Evolutionary conservation across 2,329 filamentous ascomycete species (phyloP).

Genomic region (Lomentospora prolificans): DNA sequence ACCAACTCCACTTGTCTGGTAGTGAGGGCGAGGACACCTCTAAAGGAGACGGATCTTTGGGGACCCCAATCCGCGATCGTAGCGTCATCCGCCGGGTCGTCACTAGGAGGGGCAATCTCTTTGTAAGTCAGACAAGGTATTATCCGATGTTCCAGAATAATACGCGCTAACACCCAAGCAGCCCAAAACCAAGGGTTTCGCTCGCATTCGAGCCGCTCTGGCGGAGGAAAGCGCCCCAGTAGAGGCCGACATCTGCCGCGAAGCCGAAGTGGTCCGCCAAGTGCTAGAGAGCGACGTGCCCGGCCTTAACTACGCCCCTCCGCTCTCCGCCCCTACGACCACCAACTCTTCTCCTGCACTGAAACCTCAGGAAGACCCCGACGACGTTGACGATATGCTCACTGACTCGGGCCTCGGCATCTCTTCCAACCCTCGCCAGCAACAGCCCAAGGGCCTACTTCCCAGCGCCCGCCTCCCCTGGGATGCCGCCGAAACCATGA

Average conservation of each 20-base stretch:
- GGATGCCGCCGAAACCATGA: slow-evolving; percentile 7
- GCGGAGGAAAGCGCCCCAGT: slow-evolving; percentile 80
- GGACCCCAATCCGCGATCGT: slow-evolving; percentile 41
- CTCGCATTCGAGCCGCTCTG: slow-evolving; percentile 80
- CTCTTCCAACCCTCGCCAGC: slow-evolving; percentile 16
- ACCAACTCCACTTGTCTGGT: slow-evolving; percentile 73
- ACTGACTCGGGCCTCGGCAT: slow-evolving; percentile 37
- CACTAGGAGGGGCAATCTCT: slow-evolving; percentile 75
- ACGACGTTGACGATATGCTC: slow-evolving; percentile 65
- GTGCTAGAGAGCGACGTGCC: slow-evolving; percentile 81
- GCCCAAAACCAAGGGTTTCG: slow-evolving; percentile 96
- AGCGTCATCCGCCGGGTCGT: slow-evolving; percentile 76
- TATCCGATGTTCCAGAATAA: neutral
- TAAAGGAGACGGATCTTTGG: slow-evolving; percentile 32
- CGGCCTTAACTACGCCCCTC: slow-evolving; percentile 24
- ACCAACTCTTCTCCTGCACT: slow-evolving; percentile 61
- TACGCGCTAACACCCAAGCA: slow-evolving; percentile 28
- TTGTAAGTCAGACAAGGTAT: slow-evolving; percentile 46
- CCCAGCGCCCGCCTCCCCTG: slow-evolving; percentile 9
- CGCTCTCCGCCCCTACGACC: slow-evolving; percentile 41
- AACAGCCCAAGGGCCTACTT: slow-evolving; percentile 5
- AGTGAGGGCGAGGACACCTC: slow-evolving; percentile 56
- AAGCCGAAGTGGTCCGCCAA: slow-evolving; percentile 92
- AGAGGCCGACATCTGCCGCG: slow-evolving; percentile 78
- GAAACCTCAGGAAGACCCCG: slow-evolving; percentile 45